Conservation (phyloP, 2,329 filamentous ascomycete species). For the Sclerotinia borealis region DNA sequence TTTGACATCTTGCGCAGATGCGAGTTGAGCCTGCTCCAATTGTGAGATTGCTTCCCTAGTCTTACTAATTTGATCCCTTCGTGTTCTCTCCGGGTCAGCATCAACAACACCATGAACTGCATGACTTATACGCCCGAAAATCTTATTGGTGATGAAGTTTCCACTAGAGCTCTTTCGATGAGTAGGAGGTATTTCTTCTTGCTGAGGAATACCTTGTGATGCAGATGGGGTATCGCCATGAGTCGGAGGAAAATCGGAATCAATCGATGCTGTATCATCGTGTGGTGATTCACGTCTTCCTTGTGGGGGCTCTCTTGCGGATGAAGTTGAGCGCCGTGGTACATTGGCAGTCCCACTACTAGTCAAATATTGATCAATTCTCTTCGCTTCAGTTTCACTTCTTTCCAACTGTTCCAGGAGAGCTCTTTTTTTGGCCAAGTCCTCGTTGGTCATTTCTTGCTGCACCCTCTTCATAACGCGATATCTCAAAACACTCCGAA, state of each 20-base stretch:
- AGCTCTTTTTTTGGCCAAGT: conserved; percentile 78
- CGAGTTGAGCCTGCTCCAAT: conserved; percentile 84
- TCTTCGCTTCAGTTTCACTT: conserved; percentile 85
- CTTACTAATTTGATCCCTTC: conserved; percentile 91
- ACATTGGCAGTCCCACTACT: conserved; percentile 57
- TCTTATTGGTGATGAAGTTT: conserved; percentile 87
- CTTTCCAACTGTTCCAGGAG: conserved; percentile 84
- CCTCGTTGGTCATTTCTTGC: conserved; percentile 93
- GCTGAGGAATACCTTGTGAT: conserved; percentile 62
- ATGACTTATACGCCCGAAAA: conserved; percentile 92
- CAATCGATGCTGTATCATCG: conserved; percentile 83
- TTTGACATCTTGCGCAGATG: conserved; percentile 84
- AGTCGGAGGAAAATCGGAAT: conserved; percentile 91
- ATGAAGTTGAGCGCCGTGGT: conserved; percentile 61
- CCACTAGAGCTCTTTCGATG: conserved; percentile 80
- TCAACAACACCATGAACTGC: conserved; percentile 95
- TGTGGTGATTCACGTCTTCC: conserved; percentile 46
- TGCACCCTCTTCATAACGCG: conserved; percentile 90
- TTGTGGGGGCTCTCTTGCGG: conserved; percentile 46
- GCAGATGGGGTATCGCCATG: conserved; percentile 74
- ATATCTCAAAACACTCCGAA: conserved; percentile 82
- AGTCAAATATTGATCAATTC: conserved; percentile 88
- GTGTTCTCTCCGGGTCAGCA: conserved; percentile 87
- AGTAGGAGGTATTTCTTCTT: conserved; percentile 38
- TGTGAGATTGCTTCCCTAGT: conserved; percentile 81